Conservation (phyloP, 345 rosid genomes). For the Geranium rotundifolium region DNA sequence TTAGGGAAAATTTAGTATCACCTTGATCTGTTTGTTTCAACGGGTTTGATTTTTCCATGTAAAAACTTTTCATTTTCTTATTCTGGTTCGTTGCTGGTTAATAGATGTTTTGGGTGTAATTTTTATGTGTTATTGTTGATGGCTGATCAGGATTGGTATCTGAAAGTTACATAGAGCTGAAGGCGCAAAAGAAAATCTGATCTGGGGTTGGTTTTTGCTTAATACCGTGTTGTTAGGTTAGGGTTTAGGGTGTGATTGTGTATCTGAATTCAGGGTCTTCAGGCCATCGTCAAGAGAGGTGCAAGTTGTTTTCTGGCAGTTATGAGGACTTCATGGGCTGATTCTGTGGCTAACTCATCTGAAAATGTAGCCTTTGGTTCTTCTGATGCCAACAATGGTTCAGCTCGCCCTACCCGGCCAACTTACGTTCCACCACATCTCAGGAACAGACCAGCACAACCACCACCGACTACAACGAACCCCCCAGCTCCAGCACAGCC, state of each 20-base stretch:
- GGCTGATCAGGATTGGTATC: not conserved
- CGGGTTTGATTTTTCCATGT: not conserved
- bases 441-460: slow-evolving; percentile 20
- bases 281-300: not conserved
- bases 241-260: not conserved
- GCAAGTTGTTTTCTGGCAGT: slow-evolving; percentile 3
- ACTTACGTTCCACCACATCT: slow-evolving; percentile 46
- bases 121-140: not conserved
- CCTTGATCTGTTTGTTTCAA: not conserved
- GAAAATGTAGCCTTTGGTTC: slow-evolving; percentile 18
- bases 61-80: no score
- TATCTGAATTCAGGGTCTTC: no score
- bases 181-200: not conserved
- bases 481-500: slow-evolving; percentile 13
- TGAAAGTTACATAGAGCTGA: not conserved
- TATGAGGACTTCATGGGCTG: slow-evolving; percentile 47
- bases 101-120: not conserved
- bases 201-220: not conserved
- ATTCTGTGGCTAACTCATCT: slow-evolving; percentile 31
- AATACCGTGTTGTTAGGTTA: not conserved
- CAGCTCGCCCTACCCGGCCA: slow-evolving; percentile 15
- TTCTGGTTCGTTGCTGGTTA: not conserved
- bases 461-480: slow-evolving; percentile 12
- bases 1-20: not conserved
- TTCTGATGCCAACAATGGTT: slow-evolving; percentile 8